Base-by-base conservation (phyloP, 2,329 filamentous ascomycete species). In the Chrysoporthe puriensis region DNA sequence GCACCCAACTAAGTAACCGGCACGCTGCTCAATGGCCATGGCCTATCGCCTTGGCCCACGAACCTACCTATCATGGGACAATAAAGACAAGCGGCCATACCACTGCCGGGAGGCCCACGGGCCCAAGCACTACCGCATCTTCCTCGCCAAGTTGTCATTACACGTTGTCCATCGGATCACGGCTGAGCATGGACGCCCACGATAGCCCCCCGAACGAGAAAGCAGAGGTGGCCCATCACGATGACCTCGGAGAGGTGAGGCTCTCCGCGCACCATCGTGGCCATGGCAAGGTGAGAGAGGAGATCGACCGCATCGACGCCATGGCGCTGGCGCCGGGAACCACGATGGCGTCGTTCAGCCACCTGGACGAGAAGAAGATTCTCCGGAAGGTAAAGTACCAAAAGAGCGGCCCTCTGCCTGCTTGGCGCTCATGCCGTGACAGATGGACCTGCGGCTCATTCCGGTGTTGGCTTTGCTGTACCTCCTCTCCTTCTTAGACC, bases 401-500 rank as follows among this genome's bases (percentile, higher is more conserved):
- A 84, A 86, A 64, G 69, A 85, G 90, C 74, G 96, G 84, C 82
- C 91, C 11, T 61, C 82, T 92, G 0, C 92, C 92, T 72, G 80
- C 92, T 26, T 26, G 26, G 2, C 26, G 26, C 26, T 26, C 26
- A 26, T 26, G 26, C 26, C 26, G 26, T 26, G 26, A 26, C 90
- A 86, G 78, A 85, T 86, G 81, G 84, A 86, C 66, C 70, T 83
- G 34, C 82, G 81, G 2, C 73, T 86, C 21, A 84, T 86, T 18
- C 88, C 88, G 0, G 84, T 85, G 90, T 74, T 96, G 84, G 83
- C 91, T 11, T 60, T 87, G 36, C 82, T 92, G 0, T 92, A 92
- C 72, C 80, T 92, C 0, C 81, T 92, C 0, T 90, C 88, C 34
- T 92, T 90, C 74, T 83, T 92, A 26, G 90, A 92, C 74, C 83